Percentiles rank a stretch among this genome's conserved stretches.
These are phyloP conservation scores for Lepidium africanum DNA, from an alignment of 345 rosid genomes.

Conservation along the genomic window DNA sequence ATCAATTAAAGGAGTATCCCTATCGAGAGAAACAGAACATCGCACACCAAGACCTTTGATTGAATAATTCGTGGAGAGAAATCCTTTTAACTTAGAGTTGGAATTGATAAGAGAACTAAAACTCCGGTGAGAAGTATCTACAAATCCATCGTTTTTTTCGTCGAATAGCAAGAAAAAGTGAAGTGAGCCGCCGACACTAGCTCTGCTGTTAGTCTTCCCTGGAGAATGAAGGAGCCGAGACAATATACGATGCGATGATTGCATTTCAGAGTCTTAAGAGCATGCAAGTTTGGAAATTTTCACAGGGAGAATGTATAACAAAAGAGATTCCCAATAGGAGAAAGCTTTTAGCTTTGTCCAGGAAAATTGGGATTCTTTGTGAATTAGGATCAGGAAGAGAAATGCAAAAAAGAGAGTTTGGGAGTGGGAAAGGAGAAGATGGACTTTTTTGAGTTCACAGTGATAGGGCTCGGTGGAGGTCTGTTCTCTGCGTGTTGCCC, in stretches of 20 bases:
- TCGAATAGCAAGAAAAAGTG: conserved; percentile 8
- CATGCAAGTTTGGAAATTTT: not conserved
- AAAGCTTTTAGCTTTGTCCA: not conserved
- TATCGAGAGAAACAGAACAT: conserved; percentile 33
- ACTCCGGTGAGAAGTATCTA: conserved; percentile 20
- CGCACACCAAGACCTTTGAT: conserved; percentile 21
- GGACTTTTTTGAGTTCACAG: not conserved
- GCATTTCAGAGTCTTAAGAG: conserved; percentile 33
- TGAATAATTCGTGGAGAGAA: not conserved
- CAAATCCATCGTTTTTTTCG: not conserved
- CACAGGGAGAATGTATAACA: not conserved
- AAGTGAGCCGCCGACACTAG: conserved; percentile 17
- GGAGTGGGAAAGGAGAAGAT: not conserved
- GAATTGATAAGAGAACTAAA: conserved; percentile 16
- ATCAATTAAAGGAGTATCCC: conserved; percentile 6
- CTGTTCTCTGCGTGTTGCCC: conserved; percentile 13
- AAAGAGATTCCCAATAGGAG: not conserved
- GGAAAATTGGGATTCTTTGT: not conserved
- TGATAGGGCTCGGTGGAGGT: conserved; percentile 14
- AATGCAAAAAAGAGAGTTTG: not conserved
- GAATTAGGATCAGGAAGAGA: not conserved
- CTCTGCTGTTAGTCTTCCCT: conserved; percentile 19
- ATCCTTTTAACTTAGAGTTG: conserved; percentile 23
- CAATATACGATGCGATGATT: conserved; percentile 37
- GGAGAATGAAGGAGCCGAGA: conserved; percentile 45